Percentiles rank a stretch among this genome's conserved stretches.
Evolutionary conservation across 2,329 filamentous ascomycete genomes (phyloP).

Genomic region (Paecilomyces niveus): DNA sequence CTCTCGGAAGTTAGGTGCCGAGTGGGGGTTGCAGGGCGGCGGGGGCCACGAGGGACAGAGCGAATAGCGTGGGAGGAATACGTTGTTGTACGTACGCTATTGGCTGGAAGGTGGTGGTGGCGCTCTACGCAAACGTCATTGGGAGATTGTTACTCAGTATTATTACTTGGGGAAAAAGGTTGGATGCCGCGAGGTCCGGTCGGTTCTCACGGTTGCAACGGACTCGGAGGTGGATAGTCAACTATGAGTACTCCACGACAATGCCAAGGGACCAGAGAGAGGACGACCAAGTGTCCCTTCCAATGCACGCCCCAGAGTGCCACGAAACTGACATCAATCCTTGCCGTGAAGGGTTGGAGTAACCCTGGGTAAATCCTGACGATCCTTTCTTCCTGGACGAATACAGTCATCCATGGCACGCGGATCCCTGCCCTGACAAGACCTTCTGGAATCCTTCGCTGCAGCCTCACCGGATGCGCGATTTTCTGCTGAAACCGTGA

Average conservation of each 20-base stretch:
- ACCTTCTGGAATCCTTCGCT: conserved; percentile 31
- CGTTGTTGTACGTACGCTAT: neutral
- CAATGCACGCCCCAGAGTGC: neutral
- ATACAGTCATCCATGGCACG: conserved; percentile 6
- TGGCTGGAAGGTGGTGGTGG: neutral
- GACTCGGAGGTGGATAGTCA: neutral
- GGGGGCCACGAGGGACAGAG: neutral
- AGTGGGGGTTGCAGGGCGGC: conserved; percentile 4
- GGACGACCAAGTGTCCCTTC: neutral
- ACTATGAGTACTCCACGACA: no score
- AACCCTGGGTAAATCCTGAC: neutral
- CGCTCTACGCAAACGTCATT: neutral
- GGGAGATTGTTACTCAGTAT: no score
- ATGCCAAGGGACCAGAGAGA: neutral
- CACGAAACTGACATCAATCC: neutral
- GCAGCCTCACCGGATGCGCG: conserved; percentile 13
- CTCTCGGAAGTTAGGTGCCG: conserved; percentile 18
- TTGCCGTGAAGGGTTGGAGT: neutral
- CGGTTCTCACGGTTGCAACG: neutral
- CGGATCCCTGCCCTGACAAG: neutral
- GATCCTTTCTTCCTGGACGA: neutral
- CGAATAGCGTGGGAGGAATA: neutral
- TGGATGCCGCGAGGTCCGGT: no score
- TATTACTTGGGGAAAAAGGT: no score
- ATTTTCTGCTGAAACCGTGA: conserved; percentile 11